Percentiles rank a stretch among this genome's conserved stretches.
Evolutionary conservation across 2,329 filamentous ascomycete species (phyloP).

Genomic region (Fusarium nanum): DNA sequence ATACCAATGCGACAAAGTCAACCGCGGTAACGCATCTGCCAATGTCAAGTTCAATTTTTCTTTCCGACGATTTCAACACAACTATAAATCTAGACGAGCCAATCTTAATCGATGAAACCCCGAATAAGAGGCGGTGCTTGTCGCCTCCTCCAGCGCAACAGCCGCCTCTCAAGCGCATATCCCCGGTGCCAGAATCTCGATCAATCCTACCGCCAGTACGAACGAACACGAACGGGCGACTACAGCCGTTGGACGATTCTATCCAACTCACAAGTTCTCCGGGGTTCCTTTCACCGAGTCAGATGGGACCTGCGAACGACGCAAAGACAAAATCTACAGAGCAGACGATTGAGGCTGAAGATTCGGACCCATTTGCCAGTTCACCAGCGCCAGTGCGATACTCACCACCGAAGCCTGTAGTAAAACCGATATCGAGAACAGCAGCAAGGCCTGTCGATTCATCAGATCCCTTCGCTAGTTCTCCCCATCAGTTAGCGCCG

Average conservation of each 20-base stretch:
- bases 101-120: slow-evolving; percentile 34
- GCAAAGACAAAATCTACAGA: background rate
- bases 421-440: slow-evolving; percentile 1
- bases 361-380: slow-evolving; percentile 52
- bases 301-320: background rate
- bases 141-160: slow-evolving; percentile 36
- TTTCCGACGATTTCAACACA: slow-evolving; percentile 56
- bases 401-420: background rate
- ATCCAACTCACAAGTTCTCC: slow-evolving; percentile 56
- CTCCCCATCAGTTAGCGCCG: slow-evolving; percentile 3
- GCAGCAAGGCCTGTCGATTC: slow-evolving; percentile 21
- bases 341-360: slow-evolving; percentile 3
- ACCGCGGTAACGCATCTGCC: background rate
- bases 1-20: background rate
- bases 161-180: slow-evolving; percentile 32
- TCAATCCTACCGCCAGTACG: slow-evolving; percentile 16
- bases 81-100: slow-evolving; percentile 53
- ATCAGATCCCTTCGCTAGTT: slow-evolving; percentile 39
- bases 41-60: slow-evolving; percentile 26
- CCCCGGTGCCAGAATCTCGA: slow-evolving; percentile 13
- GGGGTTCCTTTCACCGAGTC: slow-evolving; percentile 13
- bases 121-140: slow-evolving; percentile 49
- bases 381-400: slow-evolving; percentile 42
- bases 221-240: slow-evolving; percentile 9
- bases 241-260: slow-evolving; percentile 29